Evolutionary conservation across 306 rosid genomes (phyloP).

Genomic region (Delonix regia): DNA sequence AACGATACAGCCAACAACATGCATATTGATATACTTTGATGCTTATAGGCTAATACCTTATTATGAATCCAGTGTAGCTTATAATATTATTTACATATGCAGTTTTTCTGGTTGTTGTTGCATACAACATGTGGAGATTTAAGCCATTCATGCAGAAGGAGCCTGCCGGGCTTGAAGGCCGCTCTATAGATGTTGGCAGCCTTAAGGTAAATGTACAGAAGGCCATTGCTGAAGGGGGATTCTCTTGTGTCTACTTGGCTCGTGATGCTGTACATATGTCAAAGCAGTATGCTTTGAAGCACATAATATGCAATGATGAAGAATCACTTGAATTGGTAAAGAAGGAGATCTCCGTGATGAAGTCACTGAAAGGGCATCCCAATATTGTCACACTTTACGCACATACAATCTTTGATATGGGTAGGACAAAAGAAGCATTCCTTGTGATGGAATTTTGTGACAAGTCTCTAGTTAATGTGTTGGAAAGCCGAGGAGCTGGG

Average conservation of each 20-base stretch:
- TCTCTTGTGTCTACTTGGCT: conserved; percentile 94
- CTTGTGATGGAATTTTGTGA: conserved; percentile 97
- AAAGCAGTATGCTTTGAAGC: conserved; percentile 96
- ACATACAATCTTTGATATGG: conserved; percentile 83
- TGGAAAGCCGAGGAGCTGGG: conserved; percentile 87
- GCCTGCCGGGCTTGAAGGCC: conserved; percentile 87
- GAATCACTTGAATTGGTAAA: conserved; percentile 81
- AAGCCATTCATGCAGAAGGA: conserved; percentile 95
- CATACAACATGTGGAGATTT: conserved; percentile 82
- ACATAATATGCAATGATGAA: conserved; percentile 87
- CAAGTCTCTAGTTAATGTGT: conserved; percentile 80
- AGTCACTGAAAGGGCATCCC: conserved; percentile 84
- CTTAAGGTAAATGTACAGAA: conserved; percentile 76
- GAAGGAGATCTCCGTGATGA: conserved; percentile 86
- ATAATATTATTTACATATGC: conserved; percentile 36
- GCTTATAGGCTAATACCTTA: neutral
- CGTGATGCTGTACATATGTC: conserved; percentile 78
- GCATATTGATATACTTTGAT: neutral
- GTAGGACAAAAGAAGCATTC: conserved; percentile 89
- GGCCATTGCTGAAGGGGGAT: conserved; percentile 95
- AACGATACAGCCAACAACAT: neutral
- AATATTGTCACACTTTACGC: conserved; percentile 84
- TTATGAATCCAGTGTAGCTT: neutral
- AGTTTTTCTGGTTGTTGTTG: conserved; percentile 33
- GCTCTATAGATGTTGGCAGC: conserved; percentile 80